A percentile compares a stretch with the other conserved stretches of the same genome.
phyloP scores from a whole-genome alignment of 2,329 filamentous ascomycete species.

The Paecilomyces sp. region DNA sequence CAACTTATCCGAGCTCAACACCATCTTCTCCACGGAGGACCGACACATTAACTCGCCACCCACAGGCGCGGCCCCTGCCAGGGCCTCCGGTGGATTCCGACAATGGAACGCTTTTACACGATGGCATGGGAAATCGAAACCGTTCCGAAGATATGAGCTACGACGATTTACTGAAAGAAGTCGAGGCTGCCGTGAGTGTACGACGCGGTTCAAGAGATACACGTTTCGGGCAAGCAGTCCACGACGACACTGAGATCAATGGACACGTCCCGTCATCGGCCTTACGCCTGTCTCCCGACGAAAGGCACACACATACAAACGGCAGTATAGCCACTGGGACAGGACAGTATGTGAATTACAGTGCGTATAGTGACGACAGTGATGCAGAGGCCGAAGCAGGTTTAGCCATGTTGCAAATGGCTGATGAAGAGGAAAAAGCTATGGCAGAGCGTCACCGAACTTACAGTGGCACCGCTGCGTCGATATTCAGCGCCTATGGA shows the following conservation, averaged over 20 bases:
- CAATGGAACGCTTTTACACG: slow-evolving; percentile 14
- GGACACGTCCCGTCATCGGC: slow-evolving; percentile 7
- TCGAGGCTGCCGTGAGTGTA: slow-evolving; percentile 44
- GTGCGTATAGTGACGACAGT: slow-evolving; percentile 62
- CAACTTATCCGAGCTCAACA: slow-evolving; percentile 44
- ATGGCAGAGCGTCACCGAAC: slow-evolving; percentile 38
- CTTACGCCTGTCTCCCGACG: slow-evolving; percentile 33
- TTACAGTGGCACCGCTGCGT: slow-evolving; percentile 50
- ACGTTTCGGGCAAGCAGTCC: neutral
- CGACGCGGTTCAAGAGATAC: slow-evolving; percentile 17
- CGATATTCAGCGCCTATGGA: slow-evolving; percentile 38
- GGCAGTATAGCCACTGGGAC: slow-evolving; percentile 37
- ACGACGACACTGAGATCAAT: neutral
- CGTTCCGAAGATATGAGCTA: slow-evolving; percentile 37
- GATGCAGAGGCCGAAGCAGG: slow-evolving; percentile 84
- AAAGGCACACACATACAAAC: slow-evolving; percentile 43
- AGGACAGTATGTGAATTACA: slow-evolving; percentile 40
- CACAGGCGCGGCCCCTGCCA: slow-evolving; percentile 52
- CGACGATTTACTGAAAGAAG: slow-evolving; percentile 52
- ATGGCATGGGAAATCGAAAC: slow-evolving; percentile 21
- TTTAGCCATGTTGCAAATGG: slow-evolving; percentile 73
- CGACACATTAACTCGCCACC: slow-evolving; percentile 50
- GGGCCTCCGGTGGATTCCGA: slow-evolving; percentile 47
- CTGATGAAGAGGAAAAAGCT: slow-evolving; percentile 66
- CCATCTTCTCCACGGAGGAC: slow-evolving; percentile 44